A percentile compares a stretch with the other conserved stretches of the same genome.
Evolutionary conservation across 768 basidiomycete genomes (phyloP).

Genomic region (Hypholoma fasciculare): DNA sequence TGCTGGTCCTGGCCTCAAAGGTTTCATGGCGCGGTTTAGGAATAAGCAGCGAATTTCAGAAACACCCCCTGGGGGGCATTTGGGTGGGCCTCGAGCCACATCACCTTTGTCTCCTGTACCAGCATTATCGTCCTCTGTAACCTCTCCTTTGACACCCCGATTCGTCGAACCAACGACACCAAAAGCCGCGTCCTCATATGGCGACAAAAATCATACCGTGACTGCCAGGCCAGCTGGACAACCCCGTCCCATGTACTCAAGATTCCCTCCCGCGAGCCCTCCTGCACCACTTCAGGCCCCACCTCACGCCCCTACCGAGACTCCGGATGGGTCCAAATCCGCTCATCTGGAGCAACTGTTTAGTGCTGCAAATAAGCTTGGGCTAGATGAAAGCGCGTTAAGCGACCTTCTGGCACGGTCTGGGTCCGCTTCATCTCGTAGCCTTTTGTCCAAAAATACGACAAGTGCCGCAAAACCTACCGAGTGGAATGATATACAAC

Average conservation of each 20-base stretch:
- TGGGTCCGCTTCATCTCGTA: slow-evolving; percentile 59
- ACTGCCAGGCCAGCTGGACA: slow-evolving; percentile 19
- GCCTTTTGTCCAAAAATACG: slow-evolving; percentile 17
- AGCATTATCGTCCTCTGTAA: slow-evolving; percentile 7
- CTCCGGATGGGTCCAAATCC: slow-evolving; percentile 24
- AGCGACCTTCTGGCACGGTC: slow-evolving; percentile 74
- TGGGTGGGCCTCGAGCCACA: slow-evolving; percentile 28
- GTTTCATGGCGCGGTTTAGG: slow-evolving; percentile 81
- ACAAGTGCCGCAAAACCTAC: slow-evolving; percentile 13
- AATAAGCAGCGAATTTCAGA: slow-evolving; percentile 44
- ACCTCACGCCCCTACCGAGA: slow-evolving; percentile 13
- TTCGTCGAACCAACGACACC: slow-evolving; percentile 18
- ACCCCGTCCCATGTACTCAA: slow-evolving; percentile 27
- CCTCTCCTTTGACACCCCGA: slow-evolving; percentile 29
- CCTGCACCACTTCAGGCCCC: slow-evolving; percentile 3
- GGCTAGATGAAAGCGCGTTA: slow-evolving; percentile 70
- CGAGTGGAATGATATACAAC: slow-evolving; percentile 14
- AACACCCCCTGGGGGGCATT: slow-evolving; percentile 27
- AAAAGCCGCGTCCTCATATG: slow-evolving; percentile 7
- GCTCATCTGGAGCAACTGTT: slow-evolving; percentile 69
- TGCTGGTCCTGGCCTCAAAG: slow-evolving; percentile 71
- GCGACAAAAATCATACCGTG: slow-evolving; percentile 13
- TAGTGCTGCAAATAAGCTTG: slow-evolving; percentile 72
- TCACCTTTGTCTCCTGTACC: slow-evolving; percentile 20
- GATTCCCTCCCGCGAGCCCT: slow-evolving; percentile 31